Conservation (phyloP, 75 land plant species). For the Cupressus sempervirens region DNA sequence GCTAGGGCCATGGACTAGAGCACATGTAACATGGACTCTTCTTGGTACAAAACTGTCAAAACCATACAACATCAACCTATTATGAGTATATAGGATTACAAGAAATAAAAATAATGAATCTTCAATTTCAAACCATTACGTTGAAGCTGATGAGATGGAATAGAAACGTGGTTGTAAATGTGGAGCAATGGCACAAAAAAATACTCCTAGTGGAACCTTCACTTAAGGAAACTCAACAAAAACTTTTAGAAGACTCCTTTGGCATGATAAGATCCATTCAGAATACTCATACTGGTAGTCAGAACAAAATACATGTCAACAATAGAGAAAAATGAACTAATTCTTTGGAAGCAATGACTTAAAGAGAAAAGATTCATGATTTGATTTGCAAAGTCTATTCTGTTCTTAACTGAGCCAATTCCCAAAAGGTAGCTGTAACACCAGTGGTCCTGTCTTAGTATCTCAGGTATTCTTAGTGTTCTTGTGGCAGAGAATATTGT, state of each 20-base stretch:
- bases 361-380: background rate
- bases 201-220: too few relatives aligned
- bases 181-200: too few relatives aligned
- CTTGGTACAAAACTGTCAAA: constrained; percentile 19
- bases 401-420: background rate
- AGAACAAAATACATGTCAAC: too few relatives aligned
- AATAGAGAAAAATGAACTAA: background rate
- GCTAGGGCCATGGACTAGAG: constrained; percentile 36
- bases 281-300: too few relatives aligned
- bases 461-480: too few relatives aligned
- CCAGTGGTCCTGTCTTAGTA: background rate
- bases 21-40: constrained; percentile 41
- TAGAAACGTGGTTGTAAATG: too few relatives aligned
- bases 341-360: background rate
- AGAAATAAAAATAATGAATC: background rate
- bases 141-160: constrained; percentile 50
- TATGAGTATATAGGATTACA: background rate
- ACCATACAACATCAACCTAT: background rate
- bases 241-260: too few relatives aligned
- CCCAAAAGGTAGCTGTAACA: background rate
- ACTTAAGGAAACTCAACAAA: too few relatives aligned
- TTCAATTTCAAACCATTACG: constrained; percentile 4
- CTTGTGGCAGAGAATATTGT: too few relatives aligned
- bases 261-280: too few relatives aligned
- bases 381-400: background rate